phyloP scores from a whole-genome alignment of 2,329 filamentous ascomycete species.

The Pestalotiopsis sp. region DNA sequence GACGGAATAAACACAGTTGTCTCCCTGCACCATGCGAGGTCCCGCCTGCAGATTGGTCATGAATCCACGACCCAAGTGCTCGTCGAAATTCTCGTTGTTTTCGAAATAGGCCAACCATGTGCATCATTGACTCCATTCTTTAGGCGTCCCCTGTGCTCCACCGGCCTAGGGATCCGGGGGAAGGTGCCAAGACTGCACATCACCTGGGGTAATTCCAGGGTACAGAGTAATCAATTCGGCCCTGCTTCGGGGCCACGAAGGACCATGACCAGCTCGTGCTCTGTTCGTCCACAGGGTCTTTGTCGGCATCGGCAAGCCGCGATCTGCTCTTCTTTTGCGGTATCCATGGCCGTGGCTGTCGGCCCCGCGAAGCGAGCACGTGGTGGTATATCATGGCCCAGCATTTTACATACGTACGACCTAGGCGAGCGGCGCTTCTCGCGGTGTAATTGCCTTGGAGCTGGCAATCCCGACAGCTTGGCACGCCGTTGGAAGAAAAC shows the following conservation, averaged over 20 bases:
- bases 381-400: neutral
- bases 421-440: constrained; percentile 1
- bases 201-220: neutral
- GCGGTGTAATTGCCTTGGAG: neutral
- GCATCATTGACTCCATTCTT: neutral
- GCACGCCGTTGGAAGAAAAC: neutral
- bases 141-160: neutral
- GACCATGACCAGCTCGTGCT: neutral
- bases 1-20: neutral
- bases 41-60: neutral
- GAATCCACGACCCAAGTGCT: neutral
- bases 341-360: neutral
- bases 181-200: constrained; percentile 8
- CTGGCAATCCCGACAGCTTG: neutral
- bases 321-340: neutral
- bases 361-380: neutral
- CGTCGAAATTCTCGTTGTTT: constrained; percentile 1
- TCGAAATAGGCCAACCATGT: neutral
- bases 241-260: constrained; percentile 5
- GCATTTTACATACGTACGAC: neutral
- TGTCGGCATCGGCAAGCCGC: neutral
- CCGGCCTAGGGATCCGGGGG: constrained; percentile 4
- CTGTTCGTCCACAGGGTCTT: neutral
- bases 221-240: neutral
- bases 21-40: neutral